Base-by-base conservation (phyloP, 306 rosid genomes). In the Carpinus viminea region DNA sequence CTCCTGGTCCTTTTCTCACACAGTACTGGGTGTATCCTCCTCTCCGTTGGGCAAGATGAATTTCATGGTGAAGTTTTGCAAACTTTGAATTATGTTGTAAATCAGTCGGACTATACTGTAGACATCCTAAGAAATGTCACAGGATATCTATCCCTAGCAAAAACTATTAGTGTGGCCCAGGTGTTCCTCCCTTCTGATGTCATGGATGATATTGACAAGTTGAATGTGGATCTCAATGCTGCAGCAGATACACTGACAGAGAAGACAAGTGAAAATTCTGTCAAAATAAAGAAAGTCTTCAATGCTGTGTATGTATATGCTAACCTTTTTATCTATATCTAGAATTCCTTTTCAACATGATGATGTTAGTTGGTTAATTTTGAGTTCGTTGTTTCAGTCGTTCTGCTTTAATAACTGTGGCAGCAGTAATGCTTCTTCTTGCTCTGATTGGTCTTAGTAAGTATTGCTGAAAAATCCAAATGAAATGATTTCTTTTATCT, bases 91-190 rank as follows among this genome's bases (percentile, higher is more conserved):
- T 96, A 83, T 62, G 92, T 96, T 38, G 97, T 96, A 72, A 96
- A 96, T 85, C 98, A 96, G 84, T 96, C 99, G 4, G 99, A 91
- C 84, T 96, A 89, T 83, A 85, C 97, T 0, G 99, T 90, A 54
- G 76, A 88, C 70, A 96, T 87, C 47, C 91, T 96, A 53, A 93
- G 88, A 85, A 93, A 96, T 68, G 99, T 96, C 71, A 93, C 99
- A 0, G 89, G 85, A 81, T 96, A 96, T 82, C 94, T 96, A 38
- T 83, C 97, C 86, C 97, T 96, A 53, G 99, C 99, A 60, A 96
- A 96, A 91, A 83, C 85, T 68, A 96, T 96, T 78, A 89, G 74
- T 68, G 93, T 96, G 77, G 89, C 93, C 62, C 90, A 86, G 84
- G 82, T 96, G 31, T 85, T 86, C 85, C 90, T 96, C 77, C 99